These are phyloP conservation scores for Colletotrichum aenigma DNA, from an alignment of 2,329 filamentous ascomycete genomes.

Conservation along the genomic window DNA sequence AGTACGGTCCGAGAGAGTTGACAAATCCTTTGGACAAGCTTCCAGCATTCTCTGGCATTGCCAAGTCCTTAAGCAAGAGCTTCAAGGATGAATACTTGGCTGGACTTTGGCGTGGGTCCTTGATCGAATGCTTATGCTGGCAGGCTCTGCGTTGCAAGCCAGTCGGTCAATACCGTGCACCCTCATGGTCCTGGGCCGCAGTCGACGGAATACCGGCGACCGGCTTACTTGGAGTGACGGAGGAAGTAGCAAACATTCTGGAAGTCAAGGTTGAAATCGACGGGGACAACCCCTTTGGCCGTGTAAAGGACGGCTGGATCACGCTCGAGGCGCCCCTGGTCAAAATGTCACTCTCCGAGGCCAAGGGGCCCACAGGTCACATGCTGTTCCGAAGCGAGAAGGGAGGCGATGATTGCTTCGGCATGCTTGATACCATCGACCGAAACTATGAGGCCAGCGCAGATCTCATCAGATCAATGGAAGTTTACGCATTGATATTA, in stretches of 20 bases:
- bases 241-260: not conserved
- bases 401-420: not conserved
- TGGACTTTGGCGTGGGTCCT: constrained; percentile 27
- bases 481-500: not conserved
- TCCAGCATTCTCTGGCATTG: constrained; percentile 32
- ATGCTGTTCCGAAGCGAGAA: not conserved
- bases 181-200: constrained; percentile 14
- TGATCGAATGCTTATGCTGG: constrained; percentile 6
- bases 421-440: not conserved
- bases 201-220: not conserved
- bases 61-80: constrained; percentile 23
- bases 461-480: not conserved
- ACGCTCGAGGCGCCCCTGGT: constrained; percentile 7
- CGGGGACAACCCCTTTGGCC: constrained; percentile 14
- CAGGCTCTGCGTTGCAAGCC: not conserved
- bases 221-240: not conserved
- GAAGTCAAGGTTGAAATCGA: constrained; percentile 4
- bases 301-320: constrained; percentile 8
- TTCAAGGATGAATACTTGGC: constrained; percentile 29
- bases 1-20: constrained; percentile 17
- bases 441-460: not conserved
- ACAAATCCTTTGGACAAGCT: constrained; percentile 27
- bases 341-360: not conserved
- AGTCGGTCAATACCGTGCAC: not conserved
- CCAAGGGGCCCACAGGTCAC: not conserved